Percentiles rank a stretch among this genome's conserved stretches.
phyloP scores from a whole-genome alignment of 495 filamentous ascomycete species.

The Pseudevernia furfuracea region DNA sequence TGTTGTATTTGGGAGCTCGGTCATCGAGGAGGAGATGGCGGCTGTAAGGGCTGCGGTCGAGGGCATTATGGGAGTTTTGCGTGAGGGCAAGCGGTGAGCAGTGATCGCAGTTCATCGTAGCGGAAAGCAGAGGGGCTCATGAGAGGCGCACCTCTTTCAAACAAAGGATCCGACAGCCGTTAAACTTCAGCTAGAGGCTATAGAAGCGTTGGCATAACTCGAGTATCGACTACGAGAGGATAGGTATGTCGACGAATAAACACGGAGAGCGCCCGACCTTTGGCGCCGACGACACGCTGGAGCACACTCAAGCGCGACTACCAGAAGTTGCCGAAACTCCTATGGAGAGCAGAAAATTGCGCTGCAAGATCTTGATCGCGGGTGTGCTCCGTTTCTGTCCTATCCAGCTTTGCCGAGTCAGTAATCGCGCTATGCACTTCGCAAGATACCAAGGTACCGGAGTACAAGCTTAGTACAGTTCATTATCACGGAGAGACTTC shows the following conservation, averaged over 20 bases:
- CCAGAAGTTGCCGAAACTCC: neutral
- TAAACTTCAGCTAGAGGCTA: neutral
- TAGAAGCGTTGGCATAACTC: neutral
- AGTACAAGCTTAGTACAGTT: neutral
- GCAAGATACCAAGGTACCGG: neutral
- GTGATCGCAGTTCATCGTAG: neutral
- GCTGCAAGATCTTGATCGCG: neutral
- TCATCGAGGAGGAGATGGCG: conserved; percentile 92
- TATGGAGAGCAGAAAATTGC: neutral
- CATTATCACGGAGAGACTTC: neutral
- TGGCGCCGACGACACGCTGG: neutral
- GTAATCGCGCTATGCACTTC: neutral
- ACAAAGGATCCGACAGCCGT: neutral
- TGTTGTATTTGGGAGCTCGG: conserved; percentile 57
- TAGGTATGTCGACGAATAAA: neutral
- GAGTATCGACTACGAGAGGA: neutral
- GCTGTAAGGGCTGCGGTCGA: conserved; percentile 66
- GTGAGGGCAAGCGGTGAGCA: conserved; percentile 16
- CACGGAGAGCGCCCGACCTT: neutral
- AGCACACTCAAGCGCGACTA: neutral
- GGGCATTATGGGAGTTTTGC: conserved; percentile 54
- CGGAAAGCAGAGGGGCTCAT: neutral
- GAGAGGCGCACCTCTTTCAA: neutral
- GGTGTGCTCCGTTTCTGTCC: neutral
- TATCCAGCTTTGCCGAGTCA: neutral